Evolutionary conservation across 495 filamentous ascomycete genomes (phyloP), one percentile per base, ranked within the genome.

Genomic region (Hypoxylon trugodes): DNA sequence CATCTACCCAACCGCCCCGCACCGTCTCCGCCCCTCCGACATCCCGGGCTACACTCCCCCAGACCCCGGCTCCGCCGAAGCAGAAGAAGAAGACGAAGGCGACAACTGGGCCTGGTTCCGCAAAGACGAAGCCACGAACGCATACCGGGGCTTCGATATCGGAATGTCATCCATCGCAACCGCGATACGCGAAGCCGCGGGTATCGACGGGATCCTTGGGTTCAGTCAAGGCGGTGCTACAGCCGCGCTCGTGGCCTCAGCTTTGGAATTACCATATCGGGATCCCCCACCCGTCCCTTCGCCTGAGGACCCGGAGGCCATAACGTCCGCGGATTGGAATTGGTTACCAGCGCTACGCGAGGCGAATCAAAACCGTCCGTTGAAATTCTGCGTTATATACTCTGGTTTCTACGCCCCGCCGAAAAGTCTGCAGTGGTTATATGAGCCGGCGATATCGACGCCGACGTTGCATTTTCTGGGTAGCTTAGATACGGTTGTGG

Each of bases 61-160:
- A 2, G 56, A 54, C n/a, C n/a, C n/a, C 2, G 59, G 41, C 15
- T 22, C 30, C 0, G 49, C 50, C 3, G 45, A 49, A 24, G 40
- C 13, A 13, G 55, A 37, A 15, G 66, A 53, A 3, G 66, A 61
- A 15, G 69, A 71, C 1, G 78, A 73, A 4, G 75, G 79, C 19
- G 92, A 95, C 58, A 78, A 82, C 16, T 96, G 86, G 80, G 90
- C 82, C n/a, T 98, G 94, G 95, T 97, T 86, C 84, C 81, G 87
- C 33, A 83, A 86, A n/a, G 87, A 88, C 61, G 81, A 84, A 10
- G 81, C 80, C 0, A 75, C 69, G 0, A 82, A 85, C 4, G 65
- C 68, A 5, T 97, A 96, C 73, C 75, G 77, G 6, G 87, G 89
- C 0, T 65, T 97, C 0, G 83, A 87, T 18, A 75, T 79, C 15